phyloP scores from a whole-genome alignment of 148 eudicot species.

The Nepenthes gracilis region DNA sequence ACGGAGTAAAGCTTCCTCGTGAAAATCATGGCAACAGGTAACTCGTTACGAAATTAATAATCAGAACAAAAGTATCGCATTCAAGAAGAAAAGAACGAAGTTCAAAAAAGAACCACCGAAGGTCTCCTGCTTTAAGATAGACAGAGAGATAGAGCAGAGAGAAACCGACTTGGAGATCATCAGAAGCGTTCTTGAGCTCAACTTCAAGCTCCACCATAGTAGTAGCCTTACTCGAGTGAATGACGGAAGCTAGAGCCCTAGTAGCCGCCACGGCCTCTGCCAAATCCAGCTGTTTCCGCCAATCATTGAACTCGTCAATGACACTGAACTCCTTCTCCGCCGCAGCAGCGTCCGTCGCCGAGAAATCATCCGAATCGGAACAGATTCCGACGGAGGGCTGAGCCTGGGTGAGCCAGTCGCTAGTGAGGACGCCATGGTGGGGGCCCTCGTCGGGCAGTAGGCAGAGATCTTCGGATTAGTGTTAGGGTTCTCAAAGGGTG shows the following conservation, averaged over 20 bases:
- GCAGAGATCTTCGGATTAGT: constrained; percentile 43
- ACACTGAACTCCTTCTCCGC: constrained; percentile 33
- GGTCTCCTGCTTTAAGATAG: no score
- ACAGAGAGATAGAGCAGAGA: neutral
- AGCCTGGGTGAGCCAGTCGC: constrained; percentile 91
- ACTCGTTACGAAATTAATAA: no score
- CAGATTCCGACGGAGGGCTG: constrained; percentile 52
- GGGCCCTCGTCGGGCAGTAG: constrained; percentile 78
- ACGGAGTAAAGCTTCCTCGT: no score
- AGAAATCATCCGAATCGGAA: constrained; percentile 11
- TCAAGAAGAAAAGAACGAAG: no score
- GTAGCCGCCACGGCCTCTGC: constrained; percentile 98
- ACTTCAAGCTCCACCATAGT: constrained; percentile 95
- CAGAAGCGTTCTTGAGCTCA: constrained; percentile 91
- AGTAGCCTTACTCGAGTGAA: constrained; percentile 72
- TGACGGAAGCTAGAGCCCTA: constrained; percentile 86
- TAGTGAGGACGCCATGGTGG: constrained; percentile 82
- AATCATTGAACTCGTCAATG: constrained; percentile 70
- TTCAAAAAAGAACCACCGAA: no score
- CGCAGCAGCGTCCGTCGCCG: neutral
- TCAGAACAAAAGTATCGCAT: no score
- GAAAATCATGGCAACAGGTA: no score
- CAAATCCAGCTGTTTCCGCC: constrained; percentile 86
- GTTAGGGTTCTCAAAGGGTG: constrained; percentile 32
- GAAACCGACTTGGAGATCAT: constrained; percentile 61